phyloP scores from a whole-genome alignment of 192 early-diverging fungal species.

The Coemansia sp. region DNA sequence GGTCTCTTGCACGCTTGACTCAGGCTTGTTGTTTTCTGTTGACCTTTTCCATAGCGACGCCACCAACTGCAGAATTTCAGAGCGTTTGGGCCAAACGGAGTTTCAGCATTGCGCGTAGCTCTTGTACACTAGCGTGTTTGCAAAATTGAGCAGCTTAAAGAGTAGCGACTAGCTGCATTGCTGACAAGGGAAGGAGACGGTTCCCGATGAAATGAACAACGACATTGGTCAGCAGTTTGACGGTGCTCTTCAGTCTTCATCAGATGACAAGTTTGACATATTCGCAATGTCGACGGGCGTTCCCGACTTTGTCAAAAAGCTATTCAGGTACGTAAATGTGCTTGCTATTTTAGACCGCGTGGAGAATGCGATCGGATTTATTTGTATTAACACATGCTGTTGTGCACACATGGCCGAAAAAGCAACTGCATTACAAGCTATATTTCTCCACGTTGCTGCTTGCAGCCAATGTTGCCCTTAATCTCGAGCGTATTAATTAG shows the following conservation, averaged over 20 bases:
- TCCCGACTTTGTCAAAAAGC: conserved; percentile 56
- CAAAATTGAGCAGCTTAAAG: no score
- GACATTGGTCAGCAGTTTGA: conserved; percentile 30
- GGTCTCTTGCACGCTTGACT: background rate
- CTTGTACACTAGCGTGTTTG: no score
- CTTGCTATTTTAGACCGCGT: background rate
- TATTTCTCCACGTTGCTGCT: background rate
- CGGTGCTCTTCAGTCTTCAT: conserved; percentile 34
- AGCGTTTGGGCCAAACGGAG: no score
- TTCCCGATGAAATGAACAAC: conserved; percentile 37
- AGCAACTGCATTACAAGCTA: conserved; percentile 1
- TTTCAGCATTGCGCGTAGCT: no score
- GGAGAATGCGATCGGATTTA: background rate
- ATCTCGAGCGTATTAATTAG: background rate
- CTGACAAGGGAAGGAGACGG: background rate
- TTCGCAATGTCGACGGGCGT: conserved; percentile 54
- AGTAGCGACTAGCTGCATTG: background rate
- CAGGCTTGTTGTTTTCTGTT: conserved; percentile 1
- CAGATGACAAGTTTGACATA: conserved; percentile 49
- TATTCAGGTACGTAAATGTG: conserved; percentile 35
- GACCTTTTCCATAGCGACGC: background rate
- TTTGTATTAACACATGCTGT: no score
- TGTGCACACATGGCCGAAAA: no score
- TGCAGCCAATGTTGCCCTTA: background rate
- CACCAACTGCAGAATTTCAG: no score